phyloP scores from a whole-genome alignment of 2,329 filamentous ascomycete species.

The Fusarium irregulare region DNA sequence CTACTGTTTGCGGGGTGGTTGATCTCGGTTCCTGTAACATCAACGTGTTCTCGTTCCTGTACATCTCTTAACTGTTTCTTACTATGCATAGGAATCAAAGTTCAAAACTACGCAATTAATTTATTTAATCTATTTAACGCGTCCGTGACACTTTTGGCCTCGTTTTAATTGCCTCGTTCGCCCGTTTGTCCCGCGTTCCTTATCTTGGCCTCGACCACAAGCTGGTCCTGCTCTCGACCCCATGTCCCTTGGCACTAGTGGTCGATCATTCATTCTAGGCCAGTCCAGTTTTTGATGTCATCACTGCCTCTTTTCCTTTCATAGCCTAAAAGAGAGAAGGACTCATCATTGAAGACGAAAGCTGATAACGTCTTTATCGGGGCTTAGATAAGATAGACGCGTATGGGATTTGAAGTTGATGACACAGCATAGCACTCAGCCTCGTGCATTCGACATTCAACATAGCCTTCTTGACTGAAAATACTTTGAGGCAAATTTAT shows the following conservation, averaged over 20 bases:
- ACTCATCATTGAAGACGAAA: slow-evolving; percentile 5
- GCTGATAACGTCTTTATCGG: slow-evolving; percentile 7
- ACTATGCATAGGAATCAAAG: background rate
- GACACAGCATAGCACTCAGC: background rate
- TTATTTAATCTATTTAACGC: background rate
- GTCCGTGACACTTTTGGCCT: slow-evolving; percentile 5
- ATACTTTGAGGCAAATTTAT: background rate
- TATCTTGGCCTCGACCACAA: slow-evolving; percentile 36
- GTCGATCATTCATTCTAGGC: slow-evolving; percentile 38
- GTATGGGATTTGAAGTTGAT: background rate
- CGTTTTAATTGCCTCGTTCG: slow-evolving; percentile 16
- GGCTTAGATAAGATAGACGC: slow-evolving; percentile 11
- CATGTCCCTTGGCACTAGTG: slow-evolving; percentile 37
- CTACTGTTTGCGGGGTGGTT: slow-evolving; percentile 28
- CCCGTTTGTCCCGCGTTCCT: slow-evolving; percentile 23
- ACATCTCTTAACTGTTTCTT: too few relatives aligned
- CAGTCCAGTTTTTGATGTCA: slow-evolving; percentile 18
- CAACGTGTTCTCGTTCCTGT: background rate
- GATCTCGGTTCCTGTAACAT: slow-evolving; percentile 28
- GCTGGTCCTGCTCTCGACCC: slow-evolving; percentile 32
- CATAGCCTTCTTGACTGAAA: background rate
- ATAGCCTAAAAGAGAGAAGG: background rate
- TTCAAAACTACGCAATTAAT: slow-evolving; percentile 11
- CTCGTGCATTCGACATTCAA: background rate
- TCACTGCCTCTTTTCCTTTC: background rate